Percentiles rank a stretch among this genome's conserved stretches.
Conservation (phyloP, 768 basidiomycete species). For the Pulveroboletus sp. region DNA sequence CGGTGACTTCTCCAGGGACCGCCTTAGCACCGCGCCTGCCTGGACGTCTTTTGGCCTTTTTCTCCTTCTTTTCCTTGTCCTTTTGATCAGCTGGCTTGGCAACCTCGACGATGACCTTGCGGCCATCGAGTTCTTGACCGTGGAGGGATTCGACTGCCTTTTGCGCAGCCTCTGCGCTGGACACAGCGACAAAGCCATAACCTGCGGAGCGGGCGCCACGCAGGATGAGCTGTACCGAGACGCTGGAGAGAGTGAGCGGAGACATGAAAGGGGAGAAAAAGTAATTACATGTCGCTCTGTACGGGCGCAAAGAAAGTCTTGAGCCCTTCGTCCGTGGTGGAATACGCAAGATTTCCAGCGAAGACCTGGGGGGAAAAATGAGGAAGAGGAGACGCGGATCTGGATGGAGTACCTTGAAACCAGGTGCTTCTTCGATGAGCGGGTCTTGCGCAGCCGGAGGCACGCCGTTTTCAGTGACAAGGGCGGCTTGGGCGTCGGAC, state of each 20-base stretch:
- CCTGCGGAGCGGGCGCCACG: conserved; percentile 85
- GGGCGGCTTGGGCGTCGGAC: conserved; percentile 91
- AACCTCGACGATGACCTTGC: conserved; percentile 86
- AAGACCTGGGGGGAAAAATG: conserved; percentile 61
- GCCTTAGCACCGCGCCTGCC: conserved; percentile 85
- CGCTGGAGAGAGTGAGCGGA: conserved; percentile 40
- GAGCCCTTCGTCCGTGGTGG: conserved; percentile 92
- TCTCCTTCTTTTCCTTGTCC: conserved; percentile 75
- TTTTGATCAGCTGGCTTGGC: conserved; percentile 91
- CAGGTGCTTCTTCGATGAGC: conserved; percentile 65
- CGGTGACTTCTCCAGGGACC: conserved; percentile 85
- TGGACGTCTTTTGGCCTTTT: conserved; percentile 73
- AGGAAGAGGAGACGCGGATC: conserved; percentile 19
- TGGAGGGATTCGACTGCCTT: conserved; percentile 83
- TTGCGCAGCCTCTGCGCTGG: conserved; percentile 78
- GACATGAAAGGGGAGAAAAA: background rate
- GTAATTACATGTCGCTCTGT: conserved; percentile 79
- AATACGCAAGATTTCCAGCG: conserved; percentile 93
- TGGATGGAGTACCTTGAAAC: conserved; percentile 63
- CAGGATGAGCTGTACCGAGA: conserved; percentile 83
- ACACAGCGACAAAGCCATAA: conserved; percentile 89
- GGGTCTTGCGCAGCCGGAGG: conserved; percentile 72
- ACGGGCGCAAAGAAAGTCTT: conserved; percentile 91
- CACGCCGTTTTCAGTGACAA: conserved; percentile 80
- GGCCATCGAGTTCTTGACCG: conserved; percentile 87